Evolutionary conservation across 2,329 filamentous ascomycete genomes (phyloP), one percentile per base, ranked within the genome.

Genomic region (Malbranchea zuffiana): DNA sequence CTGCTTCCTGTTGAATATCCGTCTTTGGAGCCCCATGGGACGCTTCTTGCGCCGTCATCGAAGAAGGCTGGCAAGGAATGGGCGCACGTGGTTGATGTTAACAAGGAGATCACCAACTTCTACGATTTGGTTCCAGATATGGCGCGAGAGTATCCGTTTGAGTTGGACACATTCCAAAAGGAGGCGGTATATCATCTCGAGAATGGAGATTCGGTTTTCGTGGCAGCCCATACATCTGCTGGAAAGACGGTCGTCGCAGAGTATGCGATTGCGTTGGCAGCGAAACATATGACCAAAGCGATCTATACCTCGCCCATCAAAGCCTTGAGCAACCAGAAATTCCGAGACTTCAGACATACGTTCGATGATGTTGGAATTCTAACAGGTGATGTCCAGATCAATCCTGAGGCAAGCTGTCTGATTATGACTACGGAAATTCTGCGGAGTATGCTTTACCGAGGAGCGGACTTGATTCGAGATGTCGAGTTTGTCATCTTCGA

Each of bases 371-470:
- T 98, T 12, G 90, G 90, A 11, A 96, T 98, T 46, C 63, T 98
- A 46, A 98, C 90, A 0, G 90, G 90, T 42, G 90, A 98, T 63
- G 90, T 98, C 4, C 90, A 98, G 59, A 98, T 98, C 52, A 86
- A 92, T 46, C 85, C 88, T 0, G 90, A 96, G 64, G 90, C 90
- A 18, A 96, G 88, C 61, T 98, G 90, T 62, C 70, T 98, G 27
- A 96, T 98, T 60, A 98, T 98, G 90, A 98, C 90, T 0, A 98
- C 90, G 0, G 90, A 98, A 56, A 98, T 98, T 63, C 63, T 98
- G 40, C 77, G 90, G 40, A 96, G 90, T 67, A 98, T 98, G 88
- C 75, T 98, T 31, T 98, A 98, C 54, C 76, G 88, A 42, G 90
- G 90, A 42, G 88, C 90, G 4, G 90, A 98, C 64, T 64, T 98